Evolutionary conservation across 2,329 filamentous ascomycete genomes (phyloP).

Genomic region (Aspergillus spinulosporus): DNA sequence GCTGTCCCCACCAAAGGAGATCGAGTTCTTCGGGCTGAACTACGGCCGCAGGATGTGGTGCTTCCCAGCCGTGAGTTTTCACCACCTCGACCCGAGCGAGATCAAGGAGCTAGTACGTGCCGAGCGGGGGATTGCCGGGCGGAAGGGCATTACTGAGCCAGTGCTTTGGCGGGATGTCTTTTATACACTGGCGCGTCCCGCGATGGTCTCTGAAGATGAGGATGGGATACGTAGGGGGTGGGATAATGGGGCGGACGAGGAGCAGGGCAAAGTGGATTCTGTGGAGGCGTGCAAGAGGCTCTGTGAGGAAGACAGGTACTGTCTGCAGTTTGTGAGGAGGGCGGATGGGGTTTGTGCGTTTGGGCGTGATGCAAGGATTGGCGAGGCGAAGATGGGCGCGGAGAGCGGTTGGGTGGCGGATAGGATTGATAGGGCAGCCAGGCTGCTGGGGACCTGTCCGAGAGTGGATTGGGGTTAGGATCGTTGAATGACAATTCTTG

Average conservation of each 20-base stretch:
- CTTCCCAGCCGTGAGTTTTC: slow-evolving; percentile 51
- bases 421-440: slow-evolving; percentile 10
- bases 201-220: not conserved
- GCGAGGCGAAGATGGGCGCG: not conserved
- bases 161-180: slow-evolving; percentile 17
- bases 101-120: slow-evolving; percentile 45
- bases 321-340: slow-evolving; percentile 10
- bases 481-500: not conserved
- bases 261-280: not conserved
- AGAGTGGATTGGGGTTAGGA: slow-evolving; percentile 4
- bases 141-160: not conserved
- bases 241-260: slow-evolving; percentile 14
- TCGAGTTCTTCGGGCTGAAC: slow-evolving; percentile 41
- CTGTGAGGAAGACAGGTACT: slow-evolving; percentile 7
- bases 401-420: slow-evolving; percentile 16
- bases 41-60: slow-evolving; percentile 48
- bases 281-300: slow-evolving; percentile 5
- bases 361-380: slow-evolving; percentile 1
- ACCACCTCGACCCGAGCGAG: slow-evolving; percentile 47
- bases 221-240: not conserved
- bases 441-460: slow-evolving; percentile 11
- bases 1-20: slow-evolving; percentile 40
- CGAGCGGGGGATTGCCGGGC: slow-evolving; percentile 26
- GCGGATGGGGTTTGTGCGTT: slow-evolving; percentile 4
- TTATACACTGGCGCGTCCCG: not conserved